Percentiles rank a stretch among this genome's conserved stretches.
Evolutionary conservation across 108 stramenopile species (phyloP).

Genomic region (Pseudonitzschia multiseries): DNA sequence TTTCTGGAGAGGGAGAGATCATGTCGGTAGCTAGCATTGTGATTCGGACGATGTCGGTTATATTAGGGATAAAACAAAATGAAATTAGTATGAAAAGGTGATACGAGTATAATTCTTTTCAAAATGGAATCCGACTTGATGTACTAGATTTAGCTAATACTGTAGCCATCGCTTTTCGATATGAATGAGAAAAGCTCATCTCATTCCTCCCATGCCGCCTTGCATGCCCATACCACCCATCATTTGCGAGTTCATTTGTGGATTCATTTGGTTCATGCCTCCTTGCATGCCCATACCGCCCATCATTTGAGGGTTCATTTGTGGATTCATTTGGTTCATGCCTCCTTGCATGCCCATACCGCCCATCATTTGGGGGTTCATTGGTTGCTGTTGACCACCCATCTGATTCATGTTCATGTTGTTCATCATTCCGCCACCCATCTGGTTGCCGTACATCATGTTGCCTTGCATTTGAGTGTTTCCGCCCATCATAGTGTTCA

Average conservation of each 20-base stretch:
- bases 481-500: conserved; percentile 39
- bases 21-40: too few relatives aligned
- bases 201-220: conserved; percentile 13
- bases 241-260: conserved; percentile 8
- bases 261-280: conserved; percentile 4
- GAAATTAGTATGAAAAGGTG: too few relatives aligned
- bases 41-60: too few relatives aligned
- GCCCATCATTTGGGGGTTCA: too few relatives aligned
- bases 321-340: conserved; percentile 23
- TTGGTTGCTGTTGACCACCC: too few relatives aligned
- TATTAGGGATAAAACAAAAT: too few relatives aligned
- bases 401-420: too few relatives aligned
- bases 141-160: not conserved
- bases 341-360: not conserved
- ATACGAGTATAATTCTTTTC: too few relatives aligned
- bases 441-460: too few relatives aligned
- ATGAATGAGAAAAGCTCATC: not conserved
- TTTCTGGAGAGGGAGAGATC: too few relatives aligned
- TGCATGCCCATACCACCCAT: conserved; percentile 29
- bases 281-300: conserved; percentile 17
- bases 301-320: conserved; percentile 16
- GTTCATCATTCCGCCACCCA: too few relatives aligned
- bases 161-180: not conserved
- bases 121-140: too few relatives aligned
- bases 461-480: conserved; percentile 34